Evolutionary conservation across 768 basidiomycete genomes (phyloP).

Genomic region (Termitomyces sp.): DNA sequence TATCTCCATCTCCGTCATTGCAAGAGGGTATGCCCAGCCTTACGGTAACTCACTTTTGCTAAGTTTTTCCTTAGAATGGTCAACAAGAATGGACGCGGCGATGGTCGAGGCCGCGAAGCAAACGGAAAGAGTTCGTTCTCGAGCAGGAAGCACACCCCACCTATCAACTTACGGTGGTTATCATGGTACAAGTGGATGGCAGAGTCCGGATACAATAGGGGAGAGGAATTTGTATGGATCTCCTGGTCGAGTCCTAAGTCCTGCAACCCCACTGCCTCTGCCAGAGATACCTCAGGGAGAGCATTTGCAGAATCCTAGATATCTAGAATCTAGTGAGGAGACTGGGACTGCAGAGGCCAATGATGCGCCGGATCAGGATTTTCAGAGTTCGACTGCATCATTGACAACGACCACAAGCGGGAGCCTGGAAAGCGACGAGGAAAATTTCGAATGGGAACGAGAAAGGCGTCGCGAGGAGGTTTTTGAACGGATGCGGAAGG

Average conservation of each 20-base stretch:
- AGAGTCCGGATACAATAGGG: constrained; percentile 4
- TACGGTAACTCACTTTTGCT: neutral
- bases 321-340: neutral
- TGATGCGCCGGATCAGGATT: neutral
- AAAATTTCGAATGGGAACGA: neutral
- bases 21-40: constrained; percentile 5
- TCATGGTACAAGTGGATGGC: neutral
- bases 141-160: neutral
- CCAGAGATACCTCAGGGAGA: neutral
- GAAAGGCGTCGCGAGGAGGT: neutral
- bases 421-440: neutral
- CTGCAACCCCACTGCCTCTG: neutral
- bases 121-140: constrained; percentile 7
- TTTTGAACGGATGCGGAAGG: neutral
- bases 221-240: neutral
- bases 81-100: neutral
- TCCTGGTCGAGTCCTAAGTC: neutral
- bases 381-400: neutral
- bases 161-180: neutral
- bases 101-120: constrained; percentile 11
- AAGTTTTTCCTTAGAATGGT: constrained; percentile 7
- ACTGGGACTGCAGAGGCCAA: neutral
- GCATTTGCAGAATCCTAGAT: neutral
- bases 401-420: neutral
- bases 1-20: neutral